These are phyloP conservation scores for Groenewaldozyma tartarivorans DNA, from an alignment of 805 yeast species.

Conservation along the genomic window DNA sequence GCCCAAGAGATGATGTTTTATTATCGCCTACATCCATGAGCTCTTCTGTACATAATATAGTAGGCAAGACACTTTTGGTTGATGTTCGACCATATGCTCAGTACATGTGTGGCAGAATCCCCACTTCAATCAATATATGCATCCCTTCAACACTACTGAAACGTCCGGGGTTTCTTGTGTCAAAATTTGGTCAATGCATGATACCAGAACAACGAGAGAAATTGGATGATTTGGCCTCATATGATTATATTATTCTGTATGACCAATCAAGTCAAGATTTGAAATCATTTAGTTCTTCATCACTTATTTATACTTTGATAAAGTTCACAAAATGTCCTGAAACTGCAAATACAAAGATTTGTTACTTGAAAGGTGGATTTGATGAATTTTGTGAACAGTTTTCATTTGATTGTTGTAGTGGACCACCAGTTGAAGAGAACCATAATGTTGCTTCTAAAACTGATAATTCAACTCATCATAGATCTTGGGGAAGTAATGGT, in stretches of 20 bases:
- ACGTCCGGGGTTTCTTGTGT: constrained; percentile 59
- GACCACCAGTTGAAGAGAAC: neutral
- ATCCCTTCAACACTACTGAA: constrained; percentile 82
- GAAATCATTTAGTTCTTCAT: constrained; percentile 11
- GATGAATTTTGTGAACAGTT: constrained; percentile 3
- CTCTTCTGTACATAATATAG: constrained; percentile 1
- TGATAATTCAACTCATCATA: neutral
- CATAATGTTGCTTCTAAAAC: neutral
- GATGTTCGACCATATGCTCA: constrained; percentile 81
- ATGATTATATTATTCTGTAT: constrained; percentile 36
- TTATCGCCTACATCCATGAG: constrained; percentile 3
- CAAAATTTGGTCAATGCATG: constrained; percentile 29
- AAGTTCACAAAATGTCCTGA: constrained; percentile 22
- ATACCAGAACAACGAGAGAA: constrained; percentile 23
- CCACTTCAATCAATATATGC: constrained; percentile 63
- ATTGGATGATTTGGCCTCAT: constrained; percentile 18
- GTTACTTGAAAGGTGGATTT: constrained; percentile 23
- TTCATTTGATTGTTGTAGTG: constrained; percentile 7
- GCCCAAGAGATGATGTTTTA: neutral
- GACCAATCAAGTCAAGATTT: constrained; percentile 29
- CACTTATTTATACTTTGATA: constrained; percentile 19
- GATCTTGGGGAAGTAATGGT: neutral
- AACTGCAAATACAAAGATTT: constrained; percentile 15
- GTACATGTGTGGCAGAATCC: constrained; percentile 48
- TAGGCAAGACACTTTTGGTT: constrained; percentile 37